Evolutionary conservation across 2,329 filamentous ascomycete genomes (phyloP), one percentile per base, ranked within the genome.

Genomic region (Podosphaera leucotricha): DNA sequence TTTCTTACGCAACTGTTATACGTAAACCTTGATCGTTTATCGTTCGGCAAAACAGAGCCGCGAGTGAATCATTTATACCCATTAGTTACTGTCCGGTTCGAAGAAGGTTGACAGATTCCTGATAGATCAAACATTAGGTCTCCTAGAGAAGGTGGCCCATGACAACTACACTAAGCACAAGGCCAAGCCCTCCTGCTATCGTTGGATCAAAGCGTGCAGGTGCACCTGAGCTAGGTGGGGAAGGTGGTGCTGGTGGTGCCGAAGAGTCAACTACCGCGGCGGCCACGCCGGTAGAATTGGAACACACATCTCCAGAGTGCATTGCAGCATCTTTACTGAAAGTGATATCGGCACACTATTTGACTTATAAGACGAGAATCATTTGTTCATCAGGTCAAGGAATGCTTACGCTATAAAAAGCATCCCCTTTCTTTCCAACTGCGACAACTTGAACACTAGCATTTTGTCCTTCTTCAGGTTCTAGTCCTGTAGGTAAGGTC

Each of bases 371-470:
- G n/a, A 10, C 19, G 20, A 37, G 24, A 38, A 11, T 13, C n/a
- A 26, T 11, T 38, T 3, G 8, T 13, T 33, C 35, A 38, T 18
- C 21, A 33, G 20, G 11, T 20, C 15, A 24, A 15, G 15, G 19
- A 37, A 22, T 53, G 22, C 66, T 54, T 58, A 72, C 68, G 60
- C 77, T 80, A 60, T 83, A 85, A 26, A 85, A 61, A 15, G 77
- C 74, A 35, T 65, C 67, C 18, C 65, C 68, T 3, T 62, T 63
- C 19, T 70, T 64, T 22, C 72, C 74, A 40, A 73, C 64, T 3
- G 73, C 77, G 30, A 83, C 67, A 43, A 85, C 72, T 61, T 84
- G 80, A 45, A 85, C 62, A 26, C 72, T 77, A 13, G 69, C 79
- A 41, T 70, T 65, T 50, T 69, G 66, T 37, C 79, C 80, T 33